Conservation (phyloP, 129 eudicot genomes). For the Deinandra increscens region DNA sequence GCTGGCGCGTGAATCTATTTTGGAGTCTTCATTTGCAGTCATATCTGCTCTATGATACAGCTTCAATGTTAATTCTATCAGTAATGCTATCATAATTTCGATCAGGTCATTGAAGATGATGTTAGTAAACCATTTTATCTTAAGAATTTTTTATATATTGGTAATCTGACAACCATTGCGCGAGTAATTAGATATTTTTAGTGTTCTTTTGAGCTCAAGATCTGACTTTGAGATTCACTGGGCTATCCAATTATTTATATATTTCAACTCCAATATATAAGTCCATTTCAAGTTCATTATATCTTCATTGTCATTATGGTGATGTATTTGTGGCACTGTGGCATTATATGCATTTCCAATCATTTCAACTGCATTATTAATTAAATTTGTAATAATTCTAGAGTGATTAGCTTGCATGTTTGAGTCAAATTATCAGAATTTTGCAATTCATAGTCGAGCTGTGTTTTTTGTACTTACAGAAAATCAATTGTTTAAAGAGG, state of each 20-base stretch:
- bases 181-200: neutral
- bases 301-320: neutral
- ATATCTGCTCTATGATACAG: slow-evolving; percentile 2
- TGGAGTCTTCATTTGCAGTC: slow-evolving; percentile 4
- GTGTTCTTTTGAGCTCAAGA: slow-evolving; percentile 1
- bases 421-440: slow-evolving; percentile 5
- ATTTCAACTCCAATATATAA: slow-evolving; percentile 6
- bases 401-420: slow-evolving; percentile 6
- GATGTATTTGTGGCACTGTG: slow-evolving; percentile 6
- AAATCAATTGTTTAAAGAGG: neutral
- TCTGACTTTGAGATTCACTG: neutral
- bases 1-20: neutral
- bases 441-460: neutral
- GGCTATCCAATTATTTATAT: neutral
- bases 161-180: slow-evolving; percentile 10
- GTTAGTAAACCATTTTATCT: neutral
- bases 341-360: slow-evolving; percentile 13
- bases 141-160: neutral
- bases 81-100: neutral
- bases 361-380: slow-evolving; percentile 7
- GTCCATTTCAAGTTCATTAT: slow-evolving; percentile 1
- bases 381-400: neutral
- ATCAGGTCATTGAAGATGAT: neutral
- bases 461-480: neutral
- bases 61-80: neutral